Evolutionary conservation across 805 yeast species (phyloP).

Genomic region (Pichia rugopelliculosa): DNA sequence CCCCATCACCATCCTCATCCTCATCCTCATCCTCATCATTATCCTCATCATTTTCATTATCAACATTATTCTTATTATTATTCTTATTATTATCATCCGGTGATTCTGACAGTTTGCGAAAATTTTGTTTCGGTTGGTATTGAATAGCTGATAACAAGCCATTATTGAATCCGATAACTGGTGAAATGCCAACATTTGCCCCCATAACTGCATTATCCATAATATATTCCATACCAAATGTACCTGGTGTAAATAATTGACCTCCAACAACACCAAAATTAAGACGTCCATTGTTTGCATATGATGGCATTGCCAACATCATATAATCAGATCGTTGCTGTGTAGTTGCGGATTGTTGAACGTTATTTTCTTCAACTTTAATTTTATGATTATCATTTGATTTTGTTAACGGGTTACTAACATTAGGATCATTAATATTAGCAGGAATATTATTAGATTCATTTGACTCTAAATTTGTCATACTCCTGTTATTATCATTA

Average conservation of each 20-base stretch:
- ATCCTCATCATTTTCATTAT: background rate
- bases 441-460: background rate
- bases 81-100: background rate
- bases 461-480: background rate
- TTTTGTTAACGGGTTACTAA: no score
- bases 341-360: background rate
- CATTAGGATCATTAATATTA: background rate
- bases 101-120: background rate
- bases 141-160: constrained; percentile 11
- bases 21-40: no score
- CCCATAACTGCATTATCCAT: constrained; percentile 1
- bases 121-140: background rate
- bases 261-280: constrained; percentile 6
- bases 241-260: constrained; percentile 11
- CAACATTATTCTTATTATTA: background rate
- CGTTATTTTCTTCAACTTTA: background rate
- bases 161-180: constrained; percentile 14
- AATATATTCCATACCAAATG: constrained; percentile 2
- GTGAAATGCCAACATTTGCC: constrained; percentile 8
- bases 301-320: constrained; percentile 5
- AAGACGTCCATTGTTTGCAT: constrained; percentile 1
- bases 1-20: no score
- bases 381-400: background rate
- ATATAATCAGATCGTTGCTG: constrained; percentile 3
- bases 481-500: background rate